Evolutionary conservation across 1,139 yeast species (phyloP).

Genomic region (Hemisphaericaspora subhashii): DNA sequence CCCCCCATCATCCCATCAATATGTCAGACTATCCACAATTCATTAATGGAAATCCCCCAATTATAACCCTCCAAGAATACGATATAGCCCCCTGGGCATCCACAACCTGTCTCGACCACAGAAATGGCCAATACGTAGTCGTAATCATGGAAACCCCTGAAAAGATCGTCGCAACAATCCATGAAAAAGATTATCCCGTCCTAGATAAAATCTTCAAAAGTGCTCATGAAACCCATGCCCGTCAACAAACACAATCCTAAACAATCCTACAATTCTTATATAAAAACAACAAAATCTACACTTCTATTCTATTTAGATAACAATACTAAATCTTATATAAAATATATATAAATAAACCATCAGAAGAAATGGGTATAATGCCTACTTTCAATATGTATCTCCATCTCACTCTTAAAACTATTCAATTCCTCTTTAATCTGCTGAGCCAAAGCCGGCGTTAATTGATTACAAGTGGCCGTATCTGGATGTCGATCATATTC

Average conservation of each 20-base stretch:
- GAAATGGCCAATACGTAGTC: conserved; percentile 37
- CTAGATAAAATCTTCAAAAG: conserved; percentile 47
- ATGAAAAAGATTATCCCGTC: conserved; percentile 32
- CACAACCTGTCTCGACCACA: conserved; percentile 49
- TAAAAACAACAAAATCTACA: conserved; percentile 6
- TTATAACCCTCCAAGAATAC: conserved; percentile 43
- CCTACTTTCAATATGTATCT: conserved; percentile 71
- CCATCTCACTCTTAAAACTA: conserved; percentile 75
- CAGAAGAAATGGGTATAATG: conserved; percentile 83
- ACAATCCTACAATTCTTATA: neutral
- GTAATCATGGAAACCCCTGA: conserved; percentile 49
- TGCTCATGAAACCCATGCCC: conserved; percentile 39
- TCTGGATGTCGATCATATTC: conserved; percentile 96
- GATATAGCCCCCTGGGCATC: conserved; percentile 56
- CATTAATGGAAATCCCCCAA: conserved; percentile 50
- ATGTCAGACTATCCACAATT: conserved; percentile 40
- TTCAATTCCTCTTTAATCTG: conserved; percentile 86
- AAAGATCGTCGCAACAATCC: conserved; percentile 43
- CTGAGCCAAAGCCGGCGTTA: conserved; percentile 87
- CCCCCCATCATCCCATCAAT: neutral
- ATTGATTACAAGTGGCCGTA: conserved; percentile 86
- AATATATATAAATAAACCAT: conserved; percentile 5
- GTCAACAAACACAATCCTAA: conserved; percentile 18
- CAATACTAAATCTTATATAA: conserved; percentile 11
- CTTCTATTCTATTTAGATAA: conserved; percentile 2